Evolutionary conservation across 495 filamentous ascomycete genomes (phyloP), one percentile per base, ranked within the genome.

Genomic region (Penicillium chermesinum): DNA sequence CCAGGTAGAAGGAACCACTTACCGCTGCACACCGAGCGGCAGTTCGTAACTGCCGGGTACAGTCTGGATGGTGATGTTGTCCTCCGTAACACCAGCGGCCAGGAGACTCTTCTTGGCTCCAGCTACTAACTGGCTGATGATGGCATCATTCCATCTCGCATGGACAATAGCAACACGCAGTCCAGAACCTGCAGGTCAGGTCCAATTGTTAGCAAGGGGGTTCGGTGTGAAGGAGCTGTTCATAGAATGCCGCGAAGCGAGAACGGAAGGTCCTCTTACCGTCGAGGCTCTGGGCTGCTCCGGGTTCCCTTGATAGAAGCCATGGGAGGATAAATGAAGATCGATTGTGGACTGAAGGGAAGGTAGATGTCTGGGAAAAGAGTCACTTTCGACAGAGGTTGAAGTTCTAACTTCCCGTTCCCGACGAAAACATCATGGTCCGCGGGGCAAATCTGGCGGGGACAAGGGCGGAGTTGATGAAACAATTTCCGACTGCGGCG

Each of bases 11-110:
- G 5, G 10, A 37, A 2, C 13, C 22, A 37, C 69, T 62, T 71
- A 91, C 86, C 84, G 77, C 61, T 94, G 87, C 45, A 88, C 87
- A 44, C 88, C 89, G 60, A 87, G 83, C 39, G 91, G 91, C 43
- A 96, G 72, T 69, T 98, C 93, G 77, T 93, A 98, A 55, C 87
- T 87, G 20, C 93, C 93, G 1, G 93, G 94, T 8, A 97, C 91
- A 41, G 83, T 86, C 69, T 96, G 84, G 38, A 88, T 71, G 44
- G 89, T 78, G 57, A 98, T 95, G 65, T 95, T 95, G 46, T 86
- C 82, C 62, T 88, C 82, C 53, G 79, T 80, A 39, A 98, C 93
- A 40, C 94, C 94, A 41, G 83, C 79, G 21, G 76, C 72, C 2
- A 77, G 50, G 19, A 91, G 75, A 32, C 70, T 70, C 48, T 80